Conservation (phyloP, 164 flowering plant species). For the Houttuynia cordata region DNA sequence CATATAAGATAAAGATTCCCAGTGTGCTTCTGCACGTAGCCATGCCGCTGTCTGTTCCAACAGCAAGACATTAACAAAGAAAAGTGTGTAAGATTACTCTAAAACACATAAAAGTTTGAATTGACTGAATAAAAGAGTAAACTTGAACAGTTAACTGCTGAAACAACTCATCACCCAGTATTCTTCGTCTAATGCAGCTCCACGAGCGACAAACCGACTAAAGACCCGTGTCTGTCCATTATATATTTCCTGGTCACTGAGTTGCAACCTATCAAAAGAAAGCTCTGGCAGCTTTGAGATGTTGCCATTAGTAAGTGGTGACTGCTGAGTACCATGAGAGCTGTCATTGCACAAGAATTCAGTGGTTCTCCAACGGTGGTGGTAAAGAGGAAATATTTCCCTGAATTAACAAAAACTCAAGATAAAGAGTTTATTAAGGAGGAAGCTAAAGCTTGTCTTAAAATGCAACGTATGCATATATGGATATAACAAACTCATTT, state of each 20-base stretch:
- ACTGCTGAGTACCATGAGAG: constrained; percentile 20
- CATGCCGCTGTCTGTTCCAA: constrained; percentile 58
- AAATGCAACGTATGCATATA: too few species aligned
- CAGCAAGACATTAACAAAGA: background rate
- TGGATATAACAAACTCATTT: too few species aligned
- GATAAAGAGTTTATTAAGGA: too few species aligned
- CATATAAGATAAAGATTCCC: constrained; percentile 47
- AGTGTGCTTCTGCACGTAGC: constrained; percentile 63
- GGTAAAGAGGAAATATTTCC: constrained; percentile 25
- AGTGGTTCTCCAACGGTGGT: constrained; percentile 23
- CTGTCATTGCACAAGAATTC: constrained; percentile 33
- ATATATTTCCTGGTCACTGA: constrained; percentile 30
- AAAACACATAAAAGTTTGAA: background rate
- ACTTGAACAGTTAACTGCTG: background rate
- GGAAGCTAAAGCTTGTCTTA: too few species aligned
- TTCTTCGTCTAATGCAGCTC: constrained; percentile 59
- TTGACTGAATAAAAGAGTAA: too few species aligned
- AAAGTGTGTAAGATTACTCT: too few species aligned
- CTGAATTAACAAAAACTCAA: constrained; percentile 11
- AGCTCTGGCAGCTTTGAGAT: constrained; percentile 34
- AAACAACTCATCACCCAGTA: constrained; percentile 34
- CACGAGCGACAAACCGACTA: constrained; percentile 47
- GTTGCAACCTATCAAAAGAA: constrained; percentile 39
- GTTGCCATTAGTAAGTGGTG: constrained; percentile 23
- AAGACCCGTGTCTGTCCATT: constrained; percentile 26